These are phyloP conservation scores for Wallemia hederae DNA, from an alignment of 1,284 basidiomycete species.

Conservation along the genomic window DNA sequence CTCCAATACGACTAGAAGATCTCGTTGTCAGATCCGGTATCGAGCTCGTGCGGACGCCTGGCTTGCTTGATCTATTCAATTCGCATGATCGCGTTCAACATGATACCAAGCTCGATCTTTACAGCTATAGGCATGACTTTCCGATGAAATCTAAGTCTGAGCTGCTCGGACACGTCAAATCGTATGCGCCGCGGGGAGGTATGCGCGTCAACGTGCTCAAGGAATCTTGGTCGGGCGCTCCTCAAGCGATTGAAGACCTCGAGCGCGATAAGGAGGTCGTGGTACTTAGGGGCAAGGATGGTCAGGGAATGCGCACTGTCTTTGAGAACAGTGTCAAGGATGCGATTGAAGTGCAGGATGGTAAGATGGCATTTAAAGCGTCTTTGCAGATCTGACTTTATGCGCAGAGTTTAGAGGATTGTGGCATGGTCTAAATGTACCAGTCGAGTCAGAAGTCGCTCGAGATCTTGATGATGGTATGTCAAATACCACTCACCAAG, in stretches of 20 bases:
- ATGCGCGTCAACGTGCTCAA: conserved; percentile 56
- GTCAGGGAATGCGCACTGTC: conserved; percentile 43
- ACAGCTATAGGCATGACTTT: conserved; percentile 37
- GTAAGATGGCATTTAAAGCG: conserved; percentile 18
- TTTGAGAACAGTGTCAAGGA: conserved; percentile 74
- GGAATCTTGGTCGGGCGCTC: conserved; percentile 67
- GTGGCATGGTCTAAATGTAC: conserved; percentile 56
- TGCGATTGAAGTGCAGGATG: conserved; percentile 43
- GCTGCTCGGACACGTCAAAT: conserved; percentile 48
- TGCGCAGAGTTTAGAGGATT: conserved; percentile 47
- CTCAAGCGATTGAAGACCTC: conserved; percentile 47
- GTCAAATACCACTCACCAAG: conserved; percentile 6
- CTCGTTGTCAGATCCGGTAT: conserved; percentile 6
- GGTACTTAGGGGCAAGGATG: conserved; percentile 52
- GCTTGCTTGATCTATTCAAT: conserved; percentile 45
- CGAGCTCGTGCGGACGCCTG: conserved; percentile 32
- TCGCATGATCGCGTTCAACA: conserved; percentile 45
- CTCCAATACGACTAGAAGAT: conserved; percentile 8
- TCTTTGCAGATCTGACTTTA: neutral
- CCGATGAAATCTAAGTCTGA: conserved; percentile 54
- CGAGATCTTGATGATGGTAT: conserved; percentile 38
- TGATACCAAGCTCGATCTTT: conserved; percentile 41
- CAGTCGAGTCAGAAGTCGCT: conserved; percentile 50
- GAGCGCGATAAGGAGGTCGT: conserved; percentile 63
- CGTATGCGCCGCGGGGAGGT: conserved; percentile 44